Percentiles rank a stretch among this genome's conserved stretches.
Evolutionary conservation across 208 protist species (phyloP).

Genomic region (Trypanosoma conorhini): DNA sequence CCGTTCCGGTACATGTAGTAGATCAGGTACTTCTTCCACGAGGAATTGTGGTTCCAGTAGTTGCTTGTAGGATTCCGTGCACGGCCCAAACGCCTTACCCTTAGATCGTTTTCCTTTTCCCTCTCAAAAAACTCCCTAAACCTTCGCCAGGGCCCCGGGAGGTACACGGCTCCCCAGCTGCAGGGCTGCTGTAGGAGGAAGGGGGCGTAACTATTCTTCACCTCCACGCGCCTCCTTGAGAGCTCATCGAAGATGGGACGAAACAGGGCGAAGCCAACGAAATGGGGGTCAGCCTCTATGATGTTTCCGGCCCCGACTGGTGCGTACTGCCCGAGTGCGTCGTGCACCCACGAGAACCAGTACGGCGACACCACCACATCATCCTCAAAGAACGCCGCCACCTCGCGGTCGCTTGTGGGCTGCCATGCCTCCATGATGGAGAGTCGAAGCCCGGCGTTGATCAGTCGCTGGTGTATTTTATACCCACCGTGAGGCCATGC

Average conservation of each 20-base stretch:
- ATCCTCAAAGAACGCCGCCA: constrained; percentile 60
- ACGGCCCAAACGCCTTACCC: not conserved
- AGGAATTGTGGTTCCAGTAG: constrained; percentile 24
- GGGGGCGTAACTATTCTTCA: constrained; percentile 17
- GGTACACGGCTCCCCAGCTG: constrained; percentile 40
- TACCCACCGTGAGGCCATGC: constrained; percentile 48
- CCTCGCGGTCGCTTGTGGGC: constrained; percentile 49
- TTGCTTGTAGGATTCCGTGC: constrained; percentile 24
- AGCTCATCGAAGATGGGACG: constrained; percentile 37
- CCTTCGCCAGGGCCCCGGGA: constrained; percentile 31
- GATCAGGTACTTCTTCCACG: constrained; percentile 52
- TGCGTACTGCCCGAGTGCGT: constrained; percentile 37
- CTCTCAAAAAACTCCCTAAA: constrained; percentile 35
- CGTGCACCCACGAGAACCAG: constrained; percentile 57
- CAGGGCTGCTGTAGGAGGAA: constrained; percentile 45
- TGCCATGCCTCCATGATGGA: constrained; percentile 55
- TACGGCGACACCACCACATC: constrained; percentile 36
- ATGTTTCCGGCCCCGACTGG: not conserved
- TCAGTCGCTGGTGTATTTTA: constrained; percentile 36
- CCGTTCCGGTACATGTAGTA: constrained; percentile 37
- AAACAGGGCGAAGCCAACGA: constrained; percentile 37
- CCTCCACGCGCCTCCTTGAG: not conserved
- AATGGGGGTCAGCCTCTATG: constrained; percentile 9
- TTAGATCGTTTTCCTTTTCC: constrained; percentile 5
- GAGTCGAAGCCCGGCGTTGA: constrained; percentile 16